Evolutionary conservation across 495 filamentous ascomycete species (phyloP).

Genomic region (Neurospora sp.): DNA sequence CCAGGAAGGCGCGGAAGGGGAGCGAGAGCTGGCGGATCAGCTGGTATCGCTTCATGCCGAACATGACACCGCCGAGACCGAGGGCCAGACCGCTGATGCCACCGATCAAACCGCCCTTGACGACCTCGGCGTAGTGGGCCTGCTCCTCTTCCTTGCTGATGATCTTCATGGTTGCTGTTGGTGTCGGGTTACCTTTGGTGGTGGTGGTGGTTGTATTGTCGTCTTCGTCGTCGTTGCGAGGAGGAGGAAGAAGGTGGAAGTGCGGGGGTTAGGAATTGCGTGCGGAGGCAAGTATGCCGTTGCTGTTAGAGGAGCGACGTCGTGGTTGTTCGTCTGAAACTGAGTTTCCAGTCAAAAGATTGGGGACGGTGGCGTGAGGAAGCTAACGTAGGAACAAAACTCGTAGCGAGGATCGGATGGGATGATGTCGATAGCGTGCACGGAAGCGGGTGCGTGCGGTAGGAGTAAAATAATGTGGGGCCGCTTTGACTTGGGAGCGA

Average conservation of each 20-base stretch:
- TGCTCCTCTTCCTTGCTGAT: conserved; percentile 87
- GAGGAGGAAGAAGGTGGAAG: background rate
- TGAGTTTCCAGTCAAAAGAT: background rate
- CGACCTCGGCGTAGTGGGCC: conserved; percentile 51
- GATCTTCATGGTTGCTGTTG: conserved; percentile 66
- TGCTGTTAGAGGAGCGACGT: background rate
- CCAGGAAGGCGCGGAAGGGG: conserved; percentile 83
- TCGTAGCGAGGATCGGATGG: background rate
- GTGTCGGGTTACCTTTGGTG: conserved; percentile 2
- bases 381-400: background rate
- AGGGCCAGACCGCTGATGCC: conserved; percentile 52
- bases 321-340: background rate
- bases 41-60: conserved; percentile 53
- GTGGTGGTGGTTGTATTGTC: background rate
- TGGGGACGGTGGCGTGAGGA: background rate
- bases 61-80: conserved; percentile 54
- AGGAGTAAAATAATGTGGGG: background rate
- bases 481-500: background rate
- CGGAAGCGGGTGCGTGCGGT: background rate
- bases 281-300: background rate
- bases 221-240: background rate
- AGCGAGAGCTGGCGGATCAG: conserved; percentile 71
- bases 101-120: conserved; percentile 71
- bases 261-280: background rate
- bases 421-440: background rate